Base-by-base conservation (phyloP, 768 basidiomycete species). In the Trametes cingulata region DNA sequence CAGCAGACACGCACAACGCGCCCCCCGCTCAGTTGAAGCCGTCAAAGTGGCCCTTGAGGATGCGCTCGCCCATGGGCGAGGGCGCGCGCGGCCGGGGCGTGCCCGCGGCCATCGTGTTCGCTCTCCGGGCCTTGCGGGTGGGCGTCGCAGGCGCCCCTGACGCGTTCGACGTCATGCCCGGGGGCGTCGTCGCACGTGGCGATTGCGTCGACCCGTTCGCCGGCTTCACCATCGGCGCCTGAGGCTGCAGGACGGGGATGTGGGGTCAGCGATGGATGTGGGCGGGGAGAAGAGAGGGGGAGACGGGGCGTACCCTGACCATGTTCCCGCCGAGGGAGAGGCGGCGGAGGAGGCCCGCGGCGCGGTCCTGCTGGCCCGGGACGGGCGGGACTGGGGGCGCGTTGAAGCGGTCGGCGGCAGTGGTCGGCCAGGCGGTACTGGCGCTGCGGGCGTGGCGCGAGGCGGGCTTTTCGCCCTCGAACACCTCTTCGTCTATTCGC, bases 11-110 rank as follows among this genome's bases (percentile, higher is more conserved):
- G n/a, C n/a, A n/a, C n/a, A n/a, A n/a, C n/a, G n/a, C n/a, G n/a
- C n/a, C n/a, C n/a, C n/a, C n/a, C n/a, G 36, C 39, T 81, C 74
- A 92, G 69, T 91, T 90, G 79, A 94, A 94, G 49, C 92, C 88
- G 69, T 94, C 92, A 66, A 93, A 94, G 67, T 94, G 92, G 9
- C 92, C 92, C 78, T 91, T 94, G 66, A 94, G 81, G 61, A 94
- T 93, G 59, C 92, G 81, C 75, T 94, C 92, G 63, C 91, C 93
- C 92, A 93, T 93, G 6, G 91, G 91, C 39, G 90, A 91, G 19
- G 91, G 91, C 2, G 88, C 90, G 20, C 76, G 72, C 7, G 70
- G 78, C 56, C 82, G 85, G 10, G 80, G 80, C 50, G 80, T 80
- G 14, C 79, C 76, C 48, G 72, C 69, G 42, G 80, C 80, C 9